Evolutionary conservation across 176 grass and related monocot species (phyloP), one percentile per base, ranked within the genome.

Genomic region (Eremochloa ophiuroides): DNA sequence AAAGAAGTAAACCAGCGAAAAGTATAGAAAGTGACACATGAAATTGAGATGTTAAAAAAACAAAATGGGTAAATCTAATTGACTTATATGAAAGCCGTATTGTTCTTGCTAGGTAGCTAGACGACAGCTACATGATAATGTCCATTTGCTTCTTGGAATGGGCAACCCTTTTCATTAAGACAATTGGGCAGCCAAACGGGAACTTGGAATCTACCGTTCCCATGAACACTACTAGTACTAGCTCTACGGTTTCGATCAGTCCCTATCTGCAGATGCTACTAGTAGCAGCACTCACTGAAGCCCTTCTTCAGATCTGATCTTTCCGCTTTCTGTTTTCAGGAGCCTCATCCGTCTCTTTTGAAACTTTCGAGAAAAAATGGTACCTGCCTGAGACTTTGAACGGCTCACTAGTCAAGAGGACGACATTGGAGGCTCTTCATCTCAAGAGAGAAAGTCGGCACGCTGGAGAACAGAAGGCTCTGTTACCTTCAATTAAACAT

Each of bases 301-400:
- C 63, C 30, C 42, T 31, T 76, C 38, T 47, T 23, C 51, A 11
- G 25, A 71, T 53, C 7, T 23, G 27, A 53, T 37, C 3, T 64
- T 64, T 81, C 55, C 22, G 13, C 56, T 60, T 85, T 77, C 58
- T 82, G 73, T 66, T 59, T 78, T 60, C 78, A 18, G 44, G 82
- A 47, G 67, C 66, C 40, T 31, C 13, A 40, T 68, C 88, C 60
- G 48, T 17, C 48, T 51, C 66, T 50, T 85, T 78, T 60, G 66
- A 86, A 86, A 58, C 78, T 86, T 58, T 66, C 13, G 23, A 85
- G 88, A 73, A 85, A 78, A 77, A 67, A 25, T 47, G 59, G 47
- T 55, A 23, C 27, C 38, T 69, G 50, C 28, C 56, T 8, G 1
- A 23, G 78, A 71, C 83, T 86, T 82, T 82, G 88, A 86, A 73